phyloP scores from a whole-genome alignment of 768 basidiomycete species.

The Mycena pura region DNA sequence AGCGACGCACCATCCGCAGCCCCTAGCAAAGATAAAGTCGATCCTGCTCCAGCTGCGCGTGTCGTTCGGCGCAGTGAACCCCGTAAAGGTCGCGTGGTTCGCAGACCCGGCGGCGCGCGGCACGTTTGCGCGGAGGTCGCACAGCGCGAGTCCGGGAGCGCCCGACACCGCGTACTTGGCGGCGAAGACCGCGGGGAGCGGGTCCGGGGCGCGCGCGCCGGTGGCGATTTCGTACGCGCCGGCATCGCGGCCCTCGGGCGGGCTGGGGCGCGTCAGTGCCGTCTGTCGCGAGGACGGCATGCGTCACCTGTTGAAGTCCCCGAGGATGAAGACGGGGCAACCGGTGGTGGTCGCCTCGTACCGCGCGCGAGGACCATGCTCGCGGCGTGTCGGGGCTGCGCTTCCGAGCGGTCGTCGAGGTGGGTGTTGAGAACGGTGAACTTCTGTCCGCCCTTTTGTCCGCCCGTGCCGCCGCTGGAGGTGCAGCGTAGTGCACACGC shows the following conservation, averaged over 20 bases:
- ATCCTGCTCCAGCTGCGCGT: conserved; percentile 48
- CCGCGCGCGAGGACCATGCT: conserved; percentile 55
- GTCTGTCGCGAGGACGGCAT: not conserved
- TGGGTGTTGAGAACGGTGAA: conserved; percentile 60
- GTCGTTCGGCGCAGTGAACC: conserved; percentile 50
- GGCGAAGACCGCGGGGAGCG: conserved; percentile 51
- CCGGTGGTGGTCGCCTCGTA: conserved; percentile 51
- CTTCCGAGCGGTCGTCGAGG: conserved; percentile 60
- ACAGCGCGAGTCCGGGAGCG: conserved; percentile 46
- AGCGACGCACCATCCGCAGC: conserved; percentile 48
- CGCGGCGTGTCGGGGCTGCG: conserved; percentile 55
- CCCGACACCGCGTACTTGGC: conserved; percentile 44
- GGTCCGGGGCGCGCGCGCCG: conserved; percentile 44
- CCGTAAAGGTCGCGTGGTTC: conserved; percentile 60
- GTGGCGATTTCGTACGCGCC: conserved; percentile 60
- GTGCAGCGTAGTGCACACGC: conserved; percentile 55
- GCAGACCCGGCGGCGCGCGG: conserved; percentile 50
- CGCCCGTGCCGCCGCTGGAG: conserved; percentile 21
- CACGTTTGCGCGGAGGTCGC: conserved; percentile 50
- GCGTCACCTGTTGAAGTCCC: conserved; percentile 57
- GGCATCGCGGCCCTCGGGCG: conserved; percentile 49
- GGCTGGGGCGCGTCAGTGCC: conserved; percentile 34
- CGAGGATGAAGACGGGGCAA: conserved; percentile 54
- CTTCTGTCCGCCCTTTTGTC: too few species aligned
- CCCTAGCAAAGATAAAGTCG: conserved; percentile 59